Conservation (phyloP, 495 filamentous ascomycete species). For the Penicillium soppii region DNA sequence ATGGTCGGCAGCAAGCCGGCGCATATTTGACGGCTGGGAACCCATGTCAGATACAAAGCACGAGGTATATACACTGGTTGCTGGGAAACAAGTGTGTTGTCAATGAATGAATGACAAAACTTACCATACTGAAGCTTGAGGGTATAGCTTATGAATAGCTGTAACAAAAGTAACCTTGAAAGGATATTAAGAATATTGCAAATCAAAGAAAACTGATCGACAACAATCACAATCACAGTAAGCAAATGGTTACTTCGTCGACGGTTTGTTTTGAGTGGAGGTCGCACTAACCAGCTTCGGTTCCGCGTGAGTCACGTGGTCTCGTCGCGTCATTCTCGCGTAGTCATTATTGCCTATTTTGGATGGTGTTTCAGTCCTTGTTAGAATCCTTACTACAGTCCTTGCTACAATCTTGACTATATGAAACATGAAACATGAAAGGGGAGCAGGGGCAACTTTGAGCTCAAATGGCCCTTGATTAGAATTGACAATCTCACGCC, state of each 20-base stretch:
- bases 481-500: no score
- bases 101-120: constrained; percentile 2
- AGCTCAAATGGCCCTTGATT: no score
- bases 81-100: not conserved
- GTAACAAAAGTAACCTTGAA: not conserved
- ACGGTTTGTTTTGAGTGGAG: constrained; percentile 20
- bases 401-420: no score
- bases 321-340: constrained; percentile 12
- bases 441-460: no score
- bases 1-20: constrained; percentile 67
- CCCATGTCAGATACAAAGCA: constrained; percentile 11
- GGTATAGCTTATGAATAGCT: not conserved
- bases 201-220: not conserved
- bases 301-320: constrained; percentile 15
- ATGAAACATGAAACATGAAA: not conserved
- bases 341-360: constrained; percentile 11
- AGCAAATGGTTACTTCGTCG: constrained; percentile 28
- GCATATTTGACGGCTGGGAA: constrained; percentile 47
- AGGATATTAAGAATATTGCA: not conserved
- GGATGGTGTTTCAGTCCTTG: not conserved
- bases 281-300: constrained; percentile 19
- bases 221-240: constrained; percentile 9
- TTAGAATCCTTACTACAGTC: not conserved
- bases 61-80: constrained; percentile 1
- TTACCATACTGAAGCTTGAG: constrained; percentile 16